A percentile compares a stretch with the other conserved stretches of the same genome.
phyloP scores from a whole-genome alignment of 1,139 yeast species.

The Candida dubliniensis region DNA sequence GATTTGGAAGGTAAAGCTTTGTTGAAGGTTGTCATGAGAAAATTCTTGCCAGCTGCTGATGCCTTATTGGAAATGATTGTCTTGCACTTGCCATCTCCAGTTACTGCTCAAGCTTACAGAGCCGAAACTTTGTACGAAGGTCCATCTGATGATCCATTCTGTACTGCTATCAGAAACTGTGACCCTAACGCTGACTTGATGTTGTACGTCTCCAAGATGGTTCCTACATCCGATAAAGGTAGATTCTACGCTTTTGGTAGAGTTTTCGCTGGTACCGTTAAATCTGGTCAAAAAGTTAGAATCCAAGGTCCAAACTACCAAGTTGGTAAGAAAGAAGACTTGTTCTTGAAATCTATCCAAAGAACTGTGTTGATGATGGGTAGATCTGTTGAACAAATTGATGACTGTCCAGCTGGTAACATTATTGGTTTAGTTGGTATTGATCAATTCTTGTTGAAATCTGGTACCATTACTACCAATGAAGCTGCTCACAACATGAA shows the following conservation, averaged over 20 bases:
- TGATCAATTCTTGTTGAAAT: slow-evolving; percentile 98
- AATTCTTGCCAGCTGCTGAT: slow-evolving; percentile 99
- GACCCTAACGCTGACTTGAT: slow-evolving; percentile 98
- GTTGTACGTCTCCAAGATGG: slow-evolving; percentile 99
- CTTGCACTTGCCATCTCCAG: slow-evolving; percentile 98
- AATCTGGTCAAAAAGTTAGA: slow-evolving; percentile 98
- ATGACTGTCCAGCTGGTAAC: slow-evolving; percentile 99
- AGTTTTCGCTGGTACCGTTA: slow-evolving; percentile 99
- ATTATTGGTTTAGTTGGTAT: slow-evolving; percentile 99
- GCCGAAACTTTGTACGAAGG: slow-evolving; percentile 99
- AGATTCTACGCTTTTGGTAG: slow-evolving; percentile 99
- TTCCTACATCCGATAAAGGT: slow-evolving; percentile 99
- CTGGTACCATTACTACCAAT: slow-evolving; percentile 97
- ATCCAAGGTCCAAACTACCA: slow-evolving; percentile 99
- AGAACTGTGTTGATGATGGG: slow-evolving; percentile 99
- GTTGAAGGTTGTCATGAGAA: slow-evolving; percentile 98
- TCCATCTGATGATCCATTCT: slow-evolving; percentile 92
- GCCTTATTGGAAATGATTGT: slow-evolving; percentile 99
- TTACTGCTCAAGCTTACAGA: slow-evolving; percentile 98
- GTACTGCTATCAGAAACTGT: slow-evolving; percentile 94
- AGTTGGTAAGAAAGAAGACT: slow-evolving; percentile 97
- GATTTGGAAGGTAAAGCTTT: slow-evolving; percentile 98
- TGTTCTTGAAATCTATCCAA: slow-evolving; percentile 96
- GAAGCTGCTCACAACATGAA: slow-evolving; percentile 99
- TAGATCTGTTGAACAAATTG: slow-evolving; percentile 95